Evolutionary conservation across 768 basidiomycete species (phyloP), one percentile per base, ranked within the genome.

Genomic region (Rickenella mellea): DNA sequence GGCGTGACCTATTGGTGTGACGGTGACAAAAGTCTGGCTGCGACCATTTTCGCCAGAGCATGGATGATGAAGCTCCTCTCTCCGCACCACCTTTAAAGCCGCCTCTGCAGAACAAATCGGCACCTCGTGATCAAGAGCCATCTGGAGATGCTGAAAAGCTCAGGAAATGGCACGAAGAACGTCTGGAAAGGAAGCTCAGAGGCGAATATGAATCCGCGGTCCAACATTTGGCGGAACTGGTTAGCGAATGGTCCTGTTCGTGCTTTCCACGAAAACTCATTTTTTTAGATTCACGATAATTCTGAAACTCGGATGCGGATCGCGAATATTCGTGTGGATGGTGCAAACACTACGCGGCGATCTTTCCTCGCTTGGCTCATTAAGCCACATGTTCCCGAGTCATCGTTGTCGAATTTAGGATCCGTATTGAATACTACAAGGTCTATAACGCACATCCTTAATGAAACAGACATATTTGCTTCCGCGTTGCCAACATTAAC

Each of bases 311-410:
- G 80, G 0, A 60, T 87, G 38, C 69, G 71, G 28, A 70, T 99
- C 38, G 74, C 80, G 11, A 69, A 85, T 1, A 80, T 99, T 14
- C 83, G 83, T 46, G 73, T 98, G 11, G 76, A 85, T 50, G 91
- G 91, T 42, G 80, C 88, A 1, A 58, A 62, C 3, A 61, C 70
- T 22, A 96, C 93, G 0, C 75, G 92, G 12, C 64, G 74, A 24
- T 76, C 84, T 0, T 97, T 97, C 66, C 74, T 99, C 26, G 71
- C 66, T n/a, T 82, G 73, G 40, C 66, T 97, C 49, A 71, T 96
- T 41, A 66, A 75, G 6, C 91, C 92, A 0, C 70, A 73, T 57
- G 59, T 86, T 40, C 30, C 54, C n/a, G 39, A 30, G 3, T 27
- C 42, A 7, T 49, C 45, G 42, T 51, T 44, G 21, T 52, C 58